phyloP scores from a whole-genome alignment of 2,329 filamentous ascomycete species.

The Teratosphaeria pseudoeucalypti region DNA sequence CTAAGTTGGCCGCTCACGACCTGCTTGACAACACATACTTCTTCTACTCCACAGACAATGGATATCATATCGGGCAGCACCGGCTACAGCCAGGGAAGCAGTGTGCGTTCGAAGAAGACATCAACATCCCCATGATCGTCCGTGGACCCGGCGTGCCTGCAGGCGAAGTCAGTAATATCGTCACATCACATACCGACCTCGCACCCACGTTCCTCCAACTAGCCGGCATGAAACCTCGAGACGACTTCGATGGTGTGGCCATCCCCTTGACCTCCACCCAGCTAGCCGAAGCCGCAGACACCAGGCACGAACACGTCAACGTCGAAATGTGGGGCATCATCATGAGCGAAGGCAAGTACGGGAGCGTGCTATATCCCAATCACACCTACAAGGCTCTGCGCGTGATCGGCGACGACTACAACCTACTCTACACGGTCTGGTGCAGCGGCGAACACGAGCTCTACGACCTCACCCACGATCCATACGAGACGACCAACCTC shows the following conservation, averaged over 20 bases:
- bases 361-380: conserved; percentile 16
- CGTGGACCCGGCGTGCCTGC: conserved; percentile 27
- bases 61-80: conserved; percentile 28
- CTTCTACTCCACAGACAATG: conserved; percentile 32
- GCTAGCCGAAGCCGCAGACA: conserved; percentile 3
- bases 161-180: conserved; percentile 19
- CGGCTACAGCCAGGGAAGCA: conserved; percentile 31
- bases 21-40: conserved; percentile 40
- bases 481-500: conserved; percentile 16
- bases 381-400: conserved; percentile 25
- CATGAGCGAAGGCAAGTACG: conserved; percentile 23
- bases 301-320: conserved; percentile 26
- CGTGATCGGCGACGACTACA: conserved; percentile 34
- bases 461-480: conserved; percentile 38
- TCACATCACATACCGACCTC: conserved; percentile 31
- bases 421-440: conserved; percentile 58
- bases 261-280: conserved; percentile 22
- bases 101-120: conserved; percentile 30
- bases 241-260: conserved; percentile 26
- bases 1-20: conserved; percentile 31
- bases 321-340: conserved; percentile 34
- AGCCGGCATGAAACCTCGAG: conserved; percentile 17
- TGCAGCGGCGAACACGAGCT: conserved; percentile 58
- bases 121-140: conserved; percentile 31
- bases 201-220: conserved; percentile 28